Evolutionary conservation across 305 asterid species (phyloP), one percentile per base, ranked within the genome.

Genomic region (Fraxinus nigra): DNA sequence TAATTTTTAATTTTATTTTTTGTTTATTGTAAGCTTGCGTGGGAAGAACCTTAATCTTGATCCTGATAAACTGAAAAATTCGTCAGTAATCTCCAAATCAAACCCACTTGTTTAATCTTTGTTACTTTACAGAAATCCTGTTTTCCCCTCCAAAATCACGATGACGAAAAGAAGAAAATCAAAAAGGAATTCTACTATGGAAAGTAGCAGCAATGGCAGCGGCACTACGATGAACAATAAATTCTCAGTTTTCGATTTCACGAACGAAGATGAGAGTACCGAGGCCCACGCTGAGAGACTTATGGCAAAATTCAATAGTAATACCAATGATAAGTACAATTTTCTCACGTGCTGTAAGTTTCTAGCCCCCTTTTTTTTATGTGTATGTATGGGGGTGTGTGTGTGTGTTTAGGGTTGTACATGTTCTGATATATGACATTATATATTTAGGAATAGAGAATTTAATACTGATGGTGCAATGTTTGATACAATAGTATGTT

Each of bases 331-430:
- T 72, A 93, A 94, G 79, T 93, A 90, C 88, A 11, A 7, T 35
- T 93, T 91, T 70, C 95, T 93, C 16, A n/a, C 24, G 24, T 40
- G 0, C 76, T 89, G 98, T 94, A 90, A 85, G 94, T 87, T 74
- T 77, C 22, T 54, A 11, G 16, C 32, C 79, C 16, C 13, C 22
- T 83, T 74, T 83, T 74, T 7, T 78, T 22, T 54, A 35, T 40
- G 77, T 40, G 4, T 72, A 32, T 67, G 35, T 26, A 18, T 24
- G 33, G 14, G 33, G 1, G 54, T 22, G 35, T 5, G 24, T 3
- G 33, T 10, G 35, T 67, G 35, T 20, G 65, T n/a, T 18, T 63
- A 22, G 72, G 34, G 35, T 32, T 70, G 43, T 30, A 70, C 4
- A 2, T 70, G 7, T 33, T 30, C 35, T 70, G 43, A 32, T 28